Conservation (phyloP, 1,284 basidiomycete genomes). For the Moesziomyces sp. region DNA sequence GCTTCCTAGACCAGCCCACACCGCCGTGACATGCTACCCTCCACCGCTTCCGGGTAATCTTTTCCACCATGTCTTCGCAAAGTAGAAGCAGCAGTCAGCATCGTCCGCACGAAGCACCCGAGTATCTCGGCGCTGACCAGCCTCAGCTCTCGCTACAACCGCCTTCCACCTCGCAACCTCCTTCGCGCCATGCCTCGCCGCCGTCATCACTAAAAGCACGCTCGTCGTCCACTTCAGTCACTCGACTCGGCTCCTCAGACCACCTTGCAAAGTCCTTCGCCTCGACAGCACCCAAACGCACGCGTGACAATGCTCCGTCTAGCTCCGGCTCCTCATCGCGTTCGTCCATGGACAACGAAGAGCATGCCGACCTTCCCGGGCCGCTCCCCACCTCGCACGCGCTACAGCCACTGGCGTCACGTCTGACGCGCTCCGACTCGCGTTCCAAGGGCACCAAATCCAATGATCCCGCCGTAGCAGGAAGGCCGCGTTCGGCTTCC, state of each 20-base stretch:
- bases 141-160: slow-evolving; percentile 24
- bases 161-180: slow-evolving; percentile 12
- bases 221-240: slow-evolving; percentile 27
- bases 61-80: slow-evolving; percentile 21
- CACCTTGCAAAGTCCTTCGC: slow-evolving; percentile 16
- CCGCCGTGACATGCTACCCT: slow-evolving; percentile 23
- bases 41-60: not conserved
- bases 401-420: slow-evolving; percentile 33
- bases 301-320: slow-evolving; percentile 1
- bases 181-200: slow-evolving; percentile 18
- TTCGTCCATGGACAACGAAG: slow-evolving; percentile 25
- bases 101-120: slow-evolving; percentile 36
- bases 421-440: slow-evolving; percentile 26
- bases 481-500: slow-evolving; percentile 24
- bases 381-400: slow-evolving; percentile 31
- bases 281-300: slow-evolving; percentile 4
- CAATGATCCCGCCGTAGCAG: not conserved
- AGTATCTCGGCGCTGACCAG: slow-evolving; percentile 32
- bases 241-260: slow-evolving; percentile 8
- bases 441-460: slow-evolving; percentile 5
- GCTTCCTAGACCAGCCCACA: not conserved
- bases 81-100: slow-evolving; percentile 27
- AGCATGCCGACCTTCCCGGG: slow-evolving; percentile 35
- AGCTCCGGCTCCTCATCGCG: slow-evolving; percentile 11
- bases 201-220: slow-evolving; percentile 13